A percentile compares a stretch with the other conserved stretches of the same genome.
phyloP scores from a whole-genome alignment of 805 yeast species.

The Schwanniomyces sp. region DNA sequence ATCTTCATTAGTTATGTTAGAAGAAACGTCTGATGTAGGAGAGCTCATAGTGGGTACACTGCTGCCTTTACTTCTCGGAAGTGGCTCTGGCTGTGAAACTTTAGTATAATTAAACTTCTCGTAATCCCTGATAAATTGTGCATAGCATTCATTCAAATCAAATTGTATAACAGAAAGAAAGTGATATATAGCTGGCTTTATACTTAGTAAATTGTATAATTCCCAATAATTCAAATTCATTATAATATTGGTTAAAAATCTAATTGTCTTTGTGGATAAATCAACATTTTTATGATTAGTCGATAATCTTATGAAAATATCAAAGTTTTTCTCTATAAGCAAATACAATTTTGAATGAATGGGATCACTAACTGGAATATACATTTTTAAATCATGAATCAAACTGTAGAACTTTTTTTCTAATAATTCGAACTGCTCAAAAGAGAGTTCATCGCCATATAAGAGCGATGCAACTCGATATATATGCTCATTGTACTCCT shows the following conservation, averaged over 20 bases:
- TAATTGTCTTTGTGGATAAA: slow-evolving; percentile 32
- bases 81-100: slow-evolving; percentile 14
- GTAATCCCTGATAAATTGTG: slow-evolving; percentile 33
- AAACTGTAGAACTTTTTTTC: slow-evolving; percentile 23
- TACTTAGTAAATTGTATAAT: slow-evolving; percentile 36
- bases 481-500: slow-evolving; percentile 40
- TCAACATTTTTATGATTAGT: slow-evolving; percentile 28
- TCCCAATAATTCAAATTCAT: slow-evolving; percentile 46
- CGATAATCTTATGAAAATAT: slow-evolving; percentile 34
- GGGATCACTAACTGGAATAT: slow-evolving; percentile 22
- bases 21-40: slow-evolving; percentile 7
- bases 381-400: slow-evolving; percentile 22
- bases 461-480: slow-evolving; percentile 28
- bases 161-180: slow-evolving; percentile 38
- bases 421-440: slow-evolving; percentile 15
- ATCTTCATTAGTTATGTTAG: slow-evolving; percentile 6
- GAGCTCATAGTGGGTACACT: not conserved
- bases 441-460: slow-evolving; percentile 15
- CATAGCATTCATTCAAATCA: slow-evolving; percentile 41
- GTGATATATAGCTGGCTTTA: slow-evolving; percentile 44
- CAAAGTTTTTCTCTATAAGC: slow-evolving; percentile 39
- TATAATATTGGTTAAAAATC: slow-evolving; percentile 36
- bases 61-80: slow-evolving; percentile 5
- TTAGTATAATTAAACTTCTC: slow-evolving; percentile 23
- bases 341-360: slow-evolving; percentile 30